A percentile compares a stretch with the other conserved stretches of the same genome.
Evolutionary conservation across 805 yeast species (phyloP).

Genomic region (Nakazawaea peltata): DNA sequence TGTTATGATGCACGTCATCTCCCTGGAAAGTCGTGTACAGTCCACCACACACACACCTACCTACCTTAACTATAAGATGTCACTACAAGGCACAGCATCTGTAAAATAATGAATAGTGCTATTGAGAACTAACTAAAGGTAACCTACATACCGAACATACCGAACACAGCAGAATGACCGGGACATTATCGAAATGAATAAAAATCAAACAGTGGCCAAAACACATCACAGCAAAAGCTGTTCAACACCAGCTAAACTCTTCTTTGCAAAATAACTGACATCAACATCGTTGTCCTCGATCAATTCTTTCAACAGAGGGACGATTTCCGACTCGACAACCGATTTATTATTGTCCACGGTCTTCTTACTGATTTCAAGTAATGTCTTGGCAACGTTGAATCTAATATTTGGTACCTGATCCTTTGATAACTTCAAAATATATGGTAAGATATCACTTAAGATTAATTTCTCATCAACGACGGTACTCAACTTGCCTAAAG

Average conservation of each 20-base stretch:
- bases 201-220: too few relatives aligned
- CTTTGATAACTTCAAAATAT: conserved; percentile 56
- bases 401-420: conserved; percentile 94
- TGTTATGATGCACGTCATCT: too few relatives aligned
- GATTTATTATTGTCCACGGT: conserved; percentile 25
- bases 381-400: conserved; percentile 88
- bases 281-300: conserved; percentile 75
- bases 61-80: too few relatives aligned
- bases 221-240: neutral
- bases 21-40: neutral
- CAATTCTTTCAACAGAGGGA: conserved; percentile 60
- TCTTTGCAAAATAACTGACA: conserved; percentile 77
- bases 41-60: neutral
- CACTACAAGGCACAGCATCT: too few relatives aligned
- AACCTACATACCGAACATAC: too few relatives aligned
- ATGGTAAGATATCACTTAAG: conserved; percentile 66
- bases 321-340: conserved; percentile 42
- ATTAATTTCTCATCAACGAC: conserved; percentile 56
- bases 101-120: too few relatives aligned
- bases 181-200: too few relatives aligned
- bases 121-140: too few relatives aligned
- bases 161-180: too few relatives aligned
- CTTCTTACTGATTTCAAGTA: conserved; percentile 51
- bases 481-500: conserved; percentile 75
- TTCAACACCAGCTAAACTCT: conserved; percentile 40